Evolutionary conservation across 2,329 filamentous ascomycete species (phyloP).

Genomic region (Pseudogymnoascus sp.): DNA sequence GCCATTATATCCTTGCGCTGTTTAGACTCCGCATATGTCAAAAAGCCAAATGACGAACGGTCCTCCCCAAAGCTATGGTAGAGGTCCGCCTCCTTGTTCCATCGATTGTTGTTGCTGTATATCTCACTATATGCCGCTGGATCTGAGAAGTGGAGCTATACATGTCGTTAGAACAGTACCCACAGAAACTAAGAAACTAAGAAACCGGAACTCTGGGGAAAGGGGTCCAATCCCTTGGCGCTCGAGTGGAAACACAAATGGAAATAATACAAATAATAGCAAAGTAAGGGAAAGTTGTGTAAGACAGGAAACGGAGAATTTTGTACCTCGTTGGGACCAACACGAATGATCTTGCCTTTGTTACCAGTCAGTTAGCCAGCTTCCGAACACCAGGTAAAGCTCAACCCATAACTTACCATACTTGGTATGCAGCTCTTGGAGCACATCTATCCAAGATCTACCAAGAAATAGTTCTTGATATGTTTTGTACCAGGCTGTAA

Average conservation of each 20-base stretch:
- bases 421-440: conserved; percentile 27
- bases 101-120: conserved; percentile 33
- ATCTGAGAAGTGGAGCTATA: conserved; percentile 35
- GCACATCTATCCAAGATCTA: conserved; percentile 16
- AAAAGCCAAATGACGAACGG: conserved; percentile 35
- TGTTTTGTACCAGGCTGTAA: conserved; percentile 24
- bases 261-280: neutral
- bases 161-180: neutral
- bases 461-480: conserved; percentile 19
- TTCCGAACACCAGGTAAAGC: neutral
- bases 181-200: neutral
- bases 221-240: neutral
- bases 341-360: conserved; percentile 24
- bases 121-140: conserved; percentile 36
- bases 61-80: conserved; percentile 36
- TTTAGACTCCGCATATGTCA: conserved; percentile 33
- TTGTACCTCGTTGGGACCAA: conserved; percentile 19
- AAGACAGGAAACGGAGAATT: neutral
- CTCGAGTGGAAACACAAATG: neutral
- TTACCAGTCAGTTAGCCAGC: neutral
- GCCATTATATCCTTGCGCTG: conserved; percentile 35
- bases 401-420: conserved; percentile 25
- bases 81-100: conserved; percentile 34
- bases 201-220: neutral
- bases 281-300: neutral